These are phyloP conservation scores for Nematodospora valgi DNA, from an alignment of 805 yeast species.

Conservation along the genomic window DNA sequence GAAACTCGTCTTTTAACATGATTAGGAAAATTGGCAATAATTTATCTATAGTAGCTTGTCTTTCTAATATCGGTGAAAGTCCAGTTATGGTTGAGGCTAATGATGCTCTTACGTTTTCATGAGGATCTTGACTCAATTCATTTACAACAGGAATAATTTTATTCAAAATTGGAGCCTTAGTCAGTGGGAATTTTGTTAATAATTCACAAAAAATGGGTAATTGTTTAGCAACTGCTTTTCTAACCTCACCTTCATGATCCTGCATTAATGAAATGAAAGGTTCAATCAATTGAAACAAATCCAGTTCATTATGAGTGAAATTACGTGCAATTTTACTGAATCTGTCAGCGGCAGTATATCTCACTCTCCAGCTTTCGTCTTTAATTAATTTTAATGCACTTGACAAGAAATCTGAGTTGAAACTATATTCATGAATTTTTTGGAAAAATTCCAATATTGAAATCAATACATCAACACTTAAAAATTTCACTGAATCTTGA, in stretches of 20 bases:
- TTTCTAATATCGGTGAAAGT: constrained; percentile 80
- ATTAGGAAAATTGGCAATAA: constrained; percentile 83
- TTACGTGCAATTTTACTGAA: constrained; percentile 70
- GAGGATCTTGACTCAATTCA: constrained; percentile 82
- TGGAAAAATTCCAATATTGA: constrained; percentile 72
- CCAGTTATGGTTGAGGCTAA: constrained; percentile 86
- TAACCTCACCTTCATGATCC: constrained; percentile 94
- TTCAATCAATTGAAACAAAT: constrained; percentile 57
- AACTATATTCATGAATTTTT: constrained; percentile 51
- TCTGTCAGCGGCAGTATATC: constrained; percentile 97
- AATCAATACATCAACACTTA: constrained; percentile 83
- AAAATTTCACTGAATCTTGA: constrained; percentile 92
- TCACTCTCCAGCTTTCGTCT: constrained; percentile 97
- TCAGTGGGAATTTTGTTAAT: constrained; percentile 33
- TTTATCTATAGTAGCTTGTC: constrained; percentile 76
- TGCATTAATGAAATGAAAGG: constrained; percentile 76
- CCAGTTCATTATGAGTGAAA: constrained; percentile 55
- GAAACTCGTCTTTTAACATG: constrained; percentile 95
- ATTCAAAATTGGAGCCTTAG: constrained; percentile 51
- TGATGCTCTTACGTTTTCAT: constrained; percentile 91
- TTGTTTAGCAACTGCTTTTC: constrained; percentile 92
- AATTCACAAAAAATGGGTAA: constrained; percentile 69
- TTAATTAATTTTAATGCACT: constrained; percentile 68
- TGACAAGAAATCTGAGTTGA: constrained; percentile 58
- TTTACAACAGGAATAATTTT: constrained; percentile 82